Evolutionary conservation across 202 grass and related monocot species (phyloP), one percentile per base, ranked within the genome.

Genomic region (Zizania palustris): DNA sequence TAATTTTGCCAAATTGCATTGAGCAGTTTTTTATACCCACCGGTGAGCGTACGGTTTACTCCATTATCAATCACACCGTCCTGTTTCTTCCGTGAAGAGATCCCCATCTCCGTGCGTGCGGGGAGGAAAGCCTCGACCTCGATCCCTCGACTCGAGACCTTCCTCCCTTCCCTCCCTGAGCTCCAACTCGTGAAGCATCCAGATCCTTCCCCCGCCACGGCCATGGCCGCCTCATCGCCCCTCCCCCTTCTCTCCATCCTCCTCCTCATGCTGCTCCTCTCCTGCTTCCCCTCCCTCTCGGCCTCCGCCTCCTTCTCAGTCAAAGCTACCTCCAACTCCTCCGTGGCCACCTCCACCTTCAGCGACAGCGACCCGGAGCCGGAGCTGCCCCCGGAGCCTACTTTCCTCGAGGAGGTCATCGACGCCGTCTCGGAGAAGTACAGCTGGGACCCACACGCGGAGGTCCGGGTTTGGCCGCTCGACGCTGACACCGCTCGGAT

Each of bases 401-500:
- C 78, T 11, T 96, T 99, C 72, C 78, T 99, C 8, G 63, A 84
- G 18, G 89, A 90, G 77, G 79, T 99, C 80, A 77, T 87, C 11
- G 80, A 92, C 51, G 75, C 83, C 39, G 77, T 96, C 20, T 73
- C 89, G 19, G 81, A 77, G 63, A 99, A 85, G 85, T 91, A 95
- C 74, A 55, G 57, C 45, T 99, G 96, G 96, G 87, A 92, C 45
- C 86, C 69, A 6, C 71, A 89, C 41, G 75, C 85, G 9, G 88
- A 85, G 54, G 83, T 87, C 19, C 61, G 85, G 72, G 74, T 95
- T 74, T 82, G 79, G 79, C 84, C 85, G 80, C 83, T 91, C 36
- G 87, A 92, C 72, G 72, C 67, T 43, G 74, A 63, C 22, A n/a
- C 48, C 7, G 79, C 84, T 13, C 85, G 78, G 41, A 81, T 85